Base-by-base conservation (phyloP, 2,329 filamentous ascomycete species). In the Colletotrichum destructivum region DNA sequence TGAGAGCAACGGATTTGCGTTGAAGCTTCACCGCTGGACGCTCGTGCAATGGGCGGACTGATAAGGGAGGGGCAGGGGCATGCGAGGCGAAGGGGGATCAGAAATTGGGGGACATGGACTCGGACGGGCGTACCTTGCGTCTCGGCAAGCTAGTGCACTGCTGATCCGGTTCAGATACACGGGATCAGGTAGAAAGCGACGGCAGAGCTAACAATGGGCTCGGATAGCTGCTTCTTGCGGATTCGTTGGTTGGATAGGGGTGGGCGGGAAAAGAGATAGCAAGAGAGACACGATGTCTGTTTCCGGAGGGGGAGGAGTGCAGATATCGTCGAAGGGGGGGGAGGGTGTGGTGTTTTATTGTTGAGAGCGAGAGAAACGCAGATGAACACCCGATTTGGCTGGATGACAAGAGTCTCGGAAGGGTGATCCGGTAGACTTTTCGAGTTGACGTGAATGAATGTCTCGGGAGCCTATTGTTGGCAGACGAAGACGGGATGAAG, bases 121-220 rank as follows among this genome's bases (percentile, higher is more conserved):
- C 44, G 62, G 68, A 64, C 47, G 61, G 59, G 62, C 72, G 72
- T 73, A 73, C 72, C 72, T 69, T 72, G 68, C 55, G 70, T 72
- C 62, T 72, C 55, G 66, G 67, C 38, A 66, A 61, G 23, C 61
- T 71, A 71, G 70, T 66, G 67, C 55, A 52, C 57, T 69, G 69
- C 72, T 73, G 69, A 73, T 72, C 72, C 63, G 69, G 63, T 49
- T 69, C 63, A 69, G 54, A 64, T 72, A 72, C 47, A 67, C 72
- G 56, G 69, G 72, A 73, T 72, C 69, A 69, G 64, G 62, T 62
- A 51, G 44, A 71, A 69, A 44, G 51, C 47, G 61, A 49, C 23
- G 56, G 44, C 26, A 71, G 56, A 72, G 61, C 70, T 72, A 72
- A 55, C 67, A 72, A 66, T 54, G 15, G 61, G 70, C 62, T 71